These are phyloP conservation scores for Neurospora sp. DNA, from an alignment of 2,329 filamentous ascomycete species.

Conservation along the genomic window DNA sequence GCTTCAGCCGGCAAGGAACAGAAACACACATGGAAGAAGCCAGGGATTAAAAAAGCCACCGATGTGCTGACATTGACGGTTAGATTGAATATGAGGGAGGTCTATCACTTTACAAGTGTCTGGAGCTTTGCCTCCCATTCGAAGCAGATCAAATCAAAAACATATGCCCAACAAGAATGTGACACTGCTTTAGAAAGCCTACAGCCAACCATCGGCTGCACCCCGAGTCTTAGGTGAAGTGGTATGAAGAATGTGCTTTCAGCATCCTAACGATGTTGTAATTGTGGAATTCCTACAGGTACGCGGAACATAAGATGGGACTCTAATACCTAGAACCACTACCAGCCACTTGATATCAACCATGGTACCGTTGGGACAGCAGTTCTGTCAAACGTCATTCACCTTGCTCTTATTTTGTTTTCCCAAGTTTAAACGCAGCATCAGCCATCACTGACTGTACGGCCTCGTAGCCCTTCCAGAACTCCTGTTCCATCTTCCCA, in stretches of 20 bases:
- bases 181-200: neutral
- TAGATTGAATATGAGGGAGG: neutral
- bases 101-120: neutral
- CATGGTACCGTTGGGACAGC: neutral
- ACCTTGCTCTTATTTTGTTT: neutral
- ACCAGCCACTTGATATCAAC: neutral
- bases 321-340: neutral
- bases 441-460: neutral
- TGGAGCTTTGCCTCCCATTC: neutral
- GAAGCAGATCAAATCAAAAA: neutral
- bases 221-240: neutral
- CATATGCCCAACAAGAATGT: neutral
- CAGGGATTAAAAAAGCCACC: neutral
- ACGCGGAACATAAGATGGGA: neutral
- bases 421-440: neutral
- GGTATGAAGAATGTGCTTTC: neutral
- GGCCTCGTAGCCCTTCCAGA: neutral
- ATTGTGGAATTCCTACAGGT: neutral
- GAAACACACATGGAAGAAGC: neutral
- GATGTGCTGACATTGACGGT: neutral
- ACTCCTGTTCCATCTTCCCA: neutral
- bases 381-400: neutral
- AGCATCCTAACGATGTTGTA: neutral
- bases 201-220: neutral
- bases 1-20: neutral